These are phyloP conservation scores for Eucalyptus cloeziana DNA, from an alignment of 345 rosid genomes.

Conservation along the genomic window DNA sequence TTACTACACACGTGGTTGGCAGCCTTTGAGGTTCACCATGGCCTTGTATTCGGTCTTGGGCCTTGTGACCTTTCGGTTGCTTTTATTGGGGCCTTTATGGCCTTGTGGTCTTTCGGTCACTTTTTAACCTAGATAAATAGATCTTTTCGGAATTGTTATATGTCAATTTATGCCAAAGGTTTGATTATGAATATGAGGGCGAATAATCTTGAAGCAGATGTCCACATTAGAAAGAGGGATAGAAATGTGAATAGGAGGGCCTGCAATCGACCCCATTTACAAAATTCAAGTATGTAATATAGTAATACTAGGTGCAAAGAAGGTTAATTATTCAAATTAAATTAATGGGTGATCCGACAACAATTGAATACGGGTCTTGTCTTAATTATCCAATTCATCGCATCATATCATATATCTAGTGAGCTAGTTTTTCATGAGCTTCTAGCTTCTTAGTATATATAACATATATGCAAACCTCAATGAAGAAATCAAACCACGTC, in stretches of 20 bases:
- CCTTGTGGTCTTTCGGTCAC: not conserved
- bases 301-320: not conserved
- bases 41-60: not conserved
- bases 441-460: not conserved
- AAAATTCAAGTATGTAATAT: not conserved
- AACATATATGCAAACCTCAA: not conserved
- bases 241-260: not conserved
- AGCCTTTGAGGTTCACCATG: not conserved
- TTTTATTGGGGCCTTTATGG: not conserved
- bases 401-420: not conserved
- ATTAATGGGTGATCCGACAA: not conserved
- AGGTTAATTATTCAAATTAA: not conserved
- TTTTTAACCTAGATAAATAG: not conserved
- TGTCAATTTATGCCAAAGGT: not conserved
- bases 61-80: not conserved
- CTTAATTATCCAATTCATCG: not conserved
- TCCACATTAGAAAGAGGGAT: not conserved
- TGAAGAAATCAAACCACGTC: not conserved
- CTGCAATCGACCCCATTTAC: not conserved
- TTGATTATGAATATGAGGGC: not conserved
- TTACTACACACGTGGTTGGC: not conserved
- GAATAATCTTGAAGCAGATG: not conserved
- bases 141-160: not conserved
- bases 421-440: not conserved
- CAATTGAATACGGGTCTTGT: not conserved